phyloP scores from a whole-genome alignment of 306 rosid species.

The Canavalia ensiformis region DNA sequence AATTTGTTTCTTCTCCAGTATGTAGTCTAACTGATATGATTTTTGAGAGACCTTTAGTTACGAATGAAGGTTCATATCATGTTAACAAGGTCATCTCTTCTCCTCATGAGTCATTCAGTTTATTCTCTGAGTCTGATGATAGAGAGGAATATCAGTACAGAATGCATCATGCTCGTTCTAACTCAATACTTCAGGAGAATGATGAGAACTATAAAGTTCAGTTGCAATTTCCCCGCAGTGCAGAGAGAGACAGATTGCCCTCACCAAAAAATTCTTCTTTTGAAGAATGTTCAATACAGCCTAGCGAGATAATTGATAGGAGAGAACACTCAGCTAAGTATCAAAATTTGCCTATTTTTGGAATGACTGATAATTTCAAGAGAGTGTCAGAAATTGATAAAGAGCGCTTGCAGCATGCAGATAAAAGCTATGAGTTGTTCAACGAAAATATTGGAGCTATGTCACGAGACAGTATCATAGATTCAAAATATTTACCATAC shows the following conservation, averaged over 20 bases:
- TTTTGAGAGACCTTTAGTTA: slow-evolving; percentile 51
- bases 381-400: slow-evolving; percentile 42
- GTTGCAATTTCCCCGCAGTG: slow-evolving; percentile 42
- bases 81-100: slow-evolving; percentile 55
- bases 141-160: slow-evolving; percentile 54
- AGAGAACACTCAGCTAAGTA: slow-evolving; percentile 41
- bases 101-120: slow-evolving; percentile 43
- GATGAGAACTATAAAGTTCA: slow-evolving; percentile 53
- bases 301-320: slow-evolving; percentile 48
- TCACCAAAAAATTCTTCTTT: slow-evolving; percentile 55
- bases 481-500: slow-evolving; percentile 47
- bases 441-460: slow-evolving; percentile 50
- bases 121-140: slow-evolving; percentile 49
- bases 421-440: slow-evolving; percentile 42
- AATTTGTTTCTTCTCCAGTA: slow-evolving; percentile 53
- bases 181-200: slow-evolving; percentile 63
- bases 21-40: slow-evolving; percentile 52
- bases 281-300: slow-evolving; percentile 51
- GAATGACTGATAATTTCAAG: slow-evolving; percentile 37
- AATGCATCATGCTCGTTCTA: slow-evolving; percentile 65
- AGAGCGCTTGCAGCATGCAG: slow-evolving; percentile 50
- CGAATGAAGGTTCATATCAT: slow-evolving; percentile 54
- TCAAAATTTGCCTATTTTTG: slow-evolving; percentile 50
- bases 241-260: slow-evolving; percentile 51
- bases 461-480: slow-evolving; percentile 41